Percentiles rank a stretch among this genome's conserved stretches.
Conservation (phyloP, 208 protist species). For the Phytomonas serpens region DNA sequence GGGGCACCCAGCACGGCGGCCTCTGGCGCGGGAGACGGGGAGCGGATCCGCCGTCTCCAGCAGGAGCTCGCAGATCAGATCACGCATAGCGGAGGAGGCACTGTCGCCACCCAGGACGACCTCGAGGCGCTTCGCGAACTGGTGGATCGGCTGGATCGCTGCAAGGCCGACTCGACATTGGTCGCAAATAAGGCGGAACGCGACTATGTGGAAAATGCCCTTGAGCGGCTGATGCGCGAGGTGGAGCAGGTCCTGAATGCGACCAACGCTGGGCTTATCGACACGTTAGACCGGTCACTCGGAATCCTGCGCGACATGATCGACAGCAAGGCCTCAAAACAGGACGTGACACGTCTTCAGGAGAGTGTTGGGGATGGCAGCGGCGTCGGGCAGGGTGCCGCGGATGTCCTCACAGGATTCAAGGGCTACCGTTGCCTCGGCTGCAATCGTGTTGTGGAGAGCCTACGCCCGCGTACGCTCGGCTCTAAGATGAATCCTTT, state of each 20-base stretch:
- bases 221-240: constrained; percentile 88
- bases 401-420: constrained; percentile 80
- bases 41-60: constrained; percentile 53
- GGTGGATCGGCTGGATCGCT: constrained; percentile 69
- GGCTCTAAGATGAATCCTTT: constrained; percentile 54
- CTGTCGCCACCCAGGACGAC: constrained; percentile 29
- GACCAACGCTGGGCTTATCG: constrained; percentile 86
- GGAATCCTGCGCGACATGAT: constrained; percentile 89
- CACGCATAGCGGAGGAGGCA: constrained; percentile 10
- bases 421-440: constrained; percentile 84
- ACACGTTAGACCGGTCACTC: constrained; percentile 86
- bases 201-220: constrained; percentile 88
- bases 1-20: background rate
- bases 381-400: constrained; percentile 18
- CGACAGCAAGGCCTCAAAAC: constrained; percentile 80
- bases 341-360: constrained; percentile 72
- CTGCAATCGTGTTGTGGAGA: constrained; percentile 80
- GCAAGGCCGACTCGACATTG: constrained; percentile 80
- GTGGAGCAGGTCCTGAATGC: constrained; percentile 90
- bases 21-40: background rate
- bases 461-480: constrained; percentile 57
- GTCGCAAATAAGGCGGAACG: constrained; percentile 89
- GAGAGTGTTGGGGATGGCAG: constrained; percentile 40
- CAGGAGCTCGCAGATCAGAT: constrained; percentile 29
- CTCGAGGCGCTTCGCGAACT: constrained; percentile 41